Percentiles rank a stretch among this genome's conserved stretches.
Conservation (phyloP, 1,284 basidiomycete genomes). For the Gomphus bonarii region DNA sequence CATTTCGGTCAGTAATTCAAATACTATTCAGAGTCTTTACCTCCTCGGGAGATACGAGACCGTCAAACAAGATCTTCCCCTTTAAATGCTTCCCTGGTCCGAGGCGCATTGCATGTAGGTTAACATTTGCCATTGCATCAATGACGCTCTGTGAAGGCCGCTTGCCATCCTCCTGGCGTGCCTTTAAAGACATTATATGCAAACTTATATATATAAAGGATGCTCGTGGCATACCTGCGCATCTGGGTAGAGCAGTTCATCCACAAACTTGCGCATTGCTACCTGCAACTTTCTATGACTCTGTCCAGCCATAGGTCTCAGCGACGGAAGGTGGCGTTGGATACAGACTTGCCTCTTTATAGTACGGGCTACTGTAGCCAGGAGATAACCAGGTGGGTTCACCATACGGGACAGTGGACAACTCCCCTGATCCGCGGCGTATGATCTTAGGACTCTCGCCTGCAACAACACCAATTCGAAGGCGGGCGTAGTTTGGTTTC, state of each 20-base stretch:
- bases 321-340: neutral
- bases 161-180: constrained; percentile 70
- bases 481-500: constrained; percentile 30
- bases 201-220: neutral
- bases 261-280: constrained; percentile 42
- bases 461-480: constrained; percentile 30
- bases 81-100: constrained; percentile 81
- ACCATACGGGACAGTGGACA: constrained; percentile 36
- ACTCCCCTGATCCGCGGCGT: constrained; percentile 23
- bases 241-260: constrained; percentile 36
- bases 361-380: constrained; percentile 31
- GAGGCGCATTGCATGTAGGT: constrained; percentile 84
- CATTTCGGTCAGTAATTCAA: neutral
- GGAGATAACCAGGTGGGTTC: constrained; percentile 35
- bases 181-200: constrained; percentile 26
- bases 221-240: constrained; percentile 15
- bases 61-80: constrained; percentile 73
- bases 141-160: constrained; percentile 53
- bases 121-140: constrained; percentile 61
- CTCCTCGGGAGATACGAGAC: constrained; percentile 80
- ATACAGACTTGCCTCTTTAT: constrained; percentile 23
- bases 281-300: constrained; percentile 32
- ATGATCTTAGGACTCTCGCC: constrained; percentile 25
- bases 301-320: constrained; percentile 17
- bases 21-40: neutral